Evolutionary conservation across 1,139 yeast genomes (phyloP), one percentile per base, ranked within the genome.

Genomic region (Blastobotrys malaysiensis): DNA sequence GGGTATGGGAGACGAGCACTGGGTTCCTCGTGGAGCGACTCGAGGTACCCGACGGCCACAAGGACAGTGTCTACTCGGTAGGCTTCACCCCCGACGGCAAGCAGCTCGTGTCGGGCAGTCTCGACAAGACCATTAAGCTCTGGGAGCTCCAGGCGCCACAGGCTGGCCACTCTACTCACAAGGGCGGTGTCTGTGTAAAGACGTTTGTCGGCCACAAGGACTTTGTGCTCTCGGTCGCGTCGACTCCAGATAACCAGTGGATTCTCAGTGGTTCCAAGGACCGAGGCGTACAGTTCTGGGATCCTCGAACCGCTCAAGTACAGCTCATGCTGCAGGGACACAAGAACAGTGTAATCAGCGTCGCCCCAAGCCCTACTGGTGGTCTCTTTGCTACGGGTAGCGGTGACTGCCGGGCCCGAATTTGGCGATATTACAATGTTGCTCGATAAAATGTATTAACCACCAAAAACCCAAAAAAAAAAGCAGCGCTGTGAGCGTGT

Each of bases 231-330:
- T 85, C 95, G 31, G 98, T 93, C 27, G 93, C 98, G 62, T 85
- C 95, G 39, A 90, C 98, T 1, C 97, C 97, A 52, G 95, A 90
- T 70, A 89, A 88, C 64, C 88, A 88, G 70, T 93, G 89, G 77
- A 86, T 93, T 58, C 77, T 93, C 58, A 88, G 97, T 1, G 99
- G 98, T 54, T 89, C 97, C 24, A 93, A 93, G 73, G 99, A 93
- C 74, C 86, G 98, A 67, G 97, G 97, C 52, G 97, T 93, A 52
- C 87, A 91, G 59, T 88, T 93, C 77, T 93, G 99, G 99, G 97
- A 93, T 69, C 95, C 93, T 65, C 77, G 79, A 51, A 82, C 93
- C 14, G 97, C 97, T 61, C 93, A 89, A 72, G 96, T 97, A 58
- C 83, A 90, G 71, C 79, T 93, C 68, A 89, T 91, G 96, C 79